Base-by-base conservation (phyloP, 352 stramenopile genomes). In the Pythium phragmitis region DNA sequence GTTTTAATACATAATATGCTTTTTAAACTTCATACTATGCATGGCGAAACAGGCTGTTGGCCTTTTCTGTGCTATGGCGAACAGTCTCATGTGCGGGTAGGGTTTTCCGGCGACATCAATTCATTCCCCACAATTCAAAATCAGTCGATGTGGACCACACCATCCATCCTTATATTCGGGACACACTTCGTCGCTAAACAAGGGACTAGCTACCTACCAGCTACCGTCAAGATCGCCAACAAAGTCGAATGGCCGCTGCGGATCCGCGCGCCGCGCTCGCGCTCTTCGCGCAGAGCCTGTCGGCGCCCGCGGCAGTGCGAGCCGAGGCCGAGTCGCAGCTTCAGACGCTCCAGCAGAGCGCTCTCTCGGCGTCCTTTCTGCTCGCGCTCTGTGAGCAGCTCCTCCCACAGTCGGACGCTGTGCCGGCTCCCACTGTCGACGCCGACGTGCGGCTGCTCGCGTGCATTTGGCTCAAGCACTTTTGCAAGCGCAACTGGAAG, bases 401-500 rank as follows among this genome's bases (percentile, higher is more conserved):
- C 23, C 72, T 89, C 14, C 66, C 77, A 8, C 51, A 80, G 7
- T 30, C 26, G 26, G 26, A 30, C 26, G 26, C 26, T 3, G 26
- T 5, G 26, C 26, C 26, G 26, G 26, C 26, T 30, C 26, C 26
- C 26, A 30, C 2, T 0, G 34, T 82, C 30, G 80, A 90, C 56
- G 41, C 67, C 16, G 68, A 87, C 64, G 57, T 88, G 67, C 80
- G 83, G 46, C 73, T 94, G 16, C 65, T 91, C 47, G 79, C 77
- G 26, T 76, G 83, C 51, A 70, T 94, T 14, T 94, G 85, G 83
- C 75, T 94, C 51, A 94, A 94, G 68, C 77, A 94, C 33, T 77
- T 75, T 33, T 60, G 88, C 41, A 85, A 88, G 65, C 58, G 66
- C 43, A 78, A 87, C 60, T 82, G 75, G 65, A 78, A 82, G 36